Base-by-base conservation (phyloP, 352 stramenopile genomes). In the Globisporangium uncinulatum region DNA sequence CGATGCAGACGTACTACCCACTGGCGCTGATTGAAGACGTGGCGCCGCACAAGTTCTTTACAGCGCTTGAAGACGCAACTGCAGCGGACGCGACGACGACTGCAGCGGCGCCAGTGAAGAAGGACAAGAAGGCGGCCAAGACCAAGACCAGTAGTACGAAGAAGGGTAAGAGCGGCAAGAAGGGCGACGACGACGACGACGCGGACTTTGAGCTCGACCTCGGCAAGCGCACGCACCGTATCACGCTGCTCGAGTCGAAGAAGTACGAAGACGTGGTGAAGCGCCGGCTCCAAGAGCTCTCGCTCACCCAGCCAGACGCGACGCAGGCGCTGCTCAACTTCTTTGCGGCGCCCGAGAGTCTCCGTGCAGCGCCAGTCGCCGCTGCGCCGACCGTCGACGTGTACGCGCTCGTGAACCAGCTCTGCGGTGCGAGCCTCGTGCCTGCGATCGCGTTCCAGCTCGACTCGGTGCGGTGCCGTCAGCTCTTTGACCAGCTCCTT, bases 231-330 rank as follows among this genome's bases (percentile, higher is more conserved):
- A 85, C 71, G 42, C 76, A 98, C 62, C 92, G 97, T 56, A 99
- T 99, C 66, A 98, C 96, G 32, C 72, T 99, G 21, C 94, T 98
- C 70, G 88, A 98, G 71, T 97, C 95, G 15, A 99, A 99, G 73
- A 87, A 97, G 50, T 99, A 99, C 73, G 97, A 99, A 74, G 92
- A 97, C 49, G 84, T 87, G 50, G 80, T 99, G 63, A 99, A 99
- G 76, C 78, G 84, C 41, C 84, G 89, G 24, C 73, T 99, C 29
- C 79, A 96, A 43, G 67, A 71, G 20, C 74, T 98, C 0, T 94
- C 95, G 19, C 65, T 82, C 51, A 89, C 91, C 58, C 87, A 98
- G 47, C 87, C 95, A 2, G 89, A 96, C 46, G 69, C 89, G 1
- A 98, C 94, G 14, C 70, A 93, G 62, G 59, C 65, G 14, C 62